Evolutionary conservation across 2,329 filamentous ascomycete genomes (phyloP), one percentile per base, ranked within the genome.

Genomic region (Lasiodiplodia theobromae): DNA sequence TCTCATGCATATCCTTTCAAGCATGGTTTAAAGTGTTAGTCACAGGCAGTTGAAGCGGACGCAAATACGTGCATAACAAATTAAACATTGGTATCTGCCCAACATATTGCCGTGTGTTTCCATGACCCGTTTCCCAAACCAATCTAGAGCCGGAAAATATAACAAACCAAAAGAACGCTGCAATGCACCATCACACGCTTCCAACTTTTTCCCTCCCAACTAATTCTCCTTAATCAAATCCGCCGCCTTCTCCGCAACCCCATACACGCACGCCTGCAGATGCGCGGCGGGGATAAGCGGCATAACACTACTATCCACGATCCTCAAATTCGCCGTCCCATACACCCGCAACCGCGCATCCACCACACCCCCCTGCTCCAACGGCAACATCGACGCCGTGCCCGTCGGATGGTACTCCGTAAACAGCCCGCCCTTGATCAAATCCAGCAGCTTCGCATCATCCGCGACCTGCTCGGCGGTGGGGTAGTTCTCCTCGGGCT

Each of bases 331-430:
- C 21, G 74, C 11, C 2, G 76, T 71, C 2, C 76, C 75, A 37
- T 77, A 74, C 5, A 78, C 76, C 53, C 65, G 73, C 28, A 78
- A 64, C 16, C 71, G 52, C 3, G 44, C 65, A 53, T 76, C 72
- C 0, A 78, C 76, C 3, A 77, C 75, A 56, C 75, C 76, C 2
- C 76, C 76, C 3, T 71, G 51, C 7, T 75, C 72, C 10, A 66
- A 71, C 8, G 74, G 70, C 18, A 75, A 71, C 74, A 78, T 74
- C 60, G 74, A 72, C 69, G 74, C 75, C 0, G 74, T 76, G 7
- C 77, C 74, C 7, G 69, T 71, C 11, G 77, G 74, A 66, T 80
- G 78, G 75, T 71, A 1, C 71, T 74, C n/a, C 75, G 75, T 53
- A 67, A 71, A 71, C 56, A 77, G 21, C 44, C 69, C 72, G 3